Conservation (phyloP, 306 rosid species). For the Styphnolobium japonicum region DNA sequence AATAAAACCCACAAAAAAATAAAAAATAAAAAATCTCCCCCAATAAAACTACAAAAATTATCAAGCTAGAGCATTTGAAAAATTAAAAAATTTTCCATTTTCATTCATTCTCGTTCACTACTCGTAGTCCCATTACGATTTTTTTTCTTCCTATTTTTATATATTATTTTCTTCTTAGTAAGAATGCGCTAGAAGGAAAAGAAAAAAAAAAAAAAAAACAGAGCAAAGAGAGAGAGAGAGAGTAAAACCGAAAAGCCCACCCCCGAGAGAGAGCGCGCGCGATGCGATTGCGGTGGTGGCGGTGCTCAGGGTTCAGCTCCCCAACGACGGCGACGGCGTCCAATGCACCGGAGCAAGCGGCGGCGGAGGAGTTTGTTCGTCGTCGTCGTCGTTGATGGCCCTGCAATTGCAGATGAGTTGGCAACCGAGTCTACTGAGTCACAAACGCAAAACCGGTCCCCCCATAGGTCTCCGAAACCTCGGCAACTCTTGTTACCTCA, state of each 20-base stretch:
- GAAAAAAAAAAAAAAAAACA: neutral
- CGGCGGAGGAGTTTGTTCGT: conserved; percentile 7
- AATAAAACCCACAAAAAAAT: no score
- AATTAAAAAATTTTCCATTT: no score
- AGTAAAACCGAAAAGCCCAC: neutral
- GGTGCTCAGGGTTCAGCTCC: conserved; percentile 26
- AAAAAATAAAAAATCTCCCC: no score
- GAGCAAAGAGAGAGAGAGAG: conserved; percentile 2
- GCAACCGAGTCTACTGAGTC: conserved; percentile 91
- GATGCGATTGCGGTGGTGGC: conserved; percentile 75
- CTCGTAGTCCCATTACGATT: no score
- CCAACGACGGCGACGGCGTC: conserved; percentile 48
- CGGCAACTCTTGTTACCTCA: conserved; percentile 98
- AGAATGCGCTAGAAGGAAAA: conserved; percentile 21
- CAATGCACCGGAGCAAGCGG: conserved; percentile 58
- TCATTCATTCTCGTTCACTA: no score
- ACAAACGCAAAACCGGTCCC: conserved; percentile 71
- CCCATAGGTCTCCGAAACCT: conserved; percentile 91
- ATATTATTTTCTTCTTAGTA: neutral
- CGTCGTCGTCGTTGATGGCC: conserved; percentile 84
- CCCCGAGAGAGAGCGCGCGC: conserved; percentile 35
- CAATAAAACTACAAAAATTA: no score
- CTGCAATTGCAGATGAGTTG: conserved; percentile 88
- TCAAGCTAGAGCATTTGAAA: no score
- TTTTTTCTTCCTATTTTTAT: neutral